These are phyloP conservation scores for Alectoria sarmentosa DNA, from an alignment of 495 filamentous ascomycete genomes.

Conservation along the genomic window DNA sequence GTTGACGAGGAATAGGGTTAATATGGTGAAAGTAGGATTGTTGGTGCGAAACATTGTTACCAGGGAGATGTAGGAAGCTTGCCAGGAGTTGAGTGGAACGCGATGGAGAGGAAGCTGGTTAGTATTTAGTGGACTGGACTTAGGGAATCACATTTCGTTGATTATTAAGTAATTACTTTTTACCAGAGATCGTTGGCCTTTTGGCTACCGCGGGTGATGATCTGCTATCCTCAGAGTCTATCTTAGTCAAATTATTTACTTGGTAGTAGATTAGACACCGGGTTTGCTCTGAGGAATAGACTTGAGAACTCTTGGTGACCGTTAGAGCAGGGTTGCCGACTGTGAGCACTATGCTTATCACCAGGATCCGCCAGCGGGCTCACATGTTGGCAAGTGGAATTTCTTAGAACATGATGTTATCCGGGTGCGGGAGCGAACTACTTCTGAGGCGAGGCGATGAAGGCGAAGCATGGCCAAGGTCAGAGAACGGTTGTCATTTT, in stretches of 20 bases:
- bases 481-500: not conserved
- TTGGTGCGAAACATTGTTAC: slow-evolving; percentile 7
- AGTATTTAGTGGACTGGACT: not conserved
- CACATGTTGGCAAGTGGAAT: not conserved
- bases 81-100: slow-evolving; percentile 8
- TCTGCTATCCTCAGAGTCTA: not conserved
- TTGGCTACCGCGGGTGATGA: not conserved
- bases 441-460: not conserved
- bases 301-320: slow-evolving; percentile 7
- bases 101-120: not conserved
- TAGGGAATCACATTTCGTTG: not conserved
- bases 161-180: not conserved
- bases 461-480: not conserved
- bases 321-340: slow-evolving; percentile 10
- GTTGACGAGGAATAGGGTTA: slow-evolving; percentile 15
- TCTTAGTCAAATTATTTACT: slow-evolving; percentile 2
- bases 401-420: not conserved
- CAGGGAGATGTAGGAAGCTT: slow-evolving; percentile 7
- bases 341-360: slow-evolving; percentile 13
- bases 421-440: not conserved
- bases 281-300: slow-evolving; percentile 17
- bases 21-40: slow-evolving; percentile 15
- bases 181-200: not conserved
- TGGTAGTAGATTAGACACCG: slow-evolving; percentile 15
- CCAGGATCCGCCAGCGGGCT: slow-evolving; percentile 9